phyloP scores from a whole-genome alignment of 805 yeast genomes.

The Ogataea haglerorum region DNA sequence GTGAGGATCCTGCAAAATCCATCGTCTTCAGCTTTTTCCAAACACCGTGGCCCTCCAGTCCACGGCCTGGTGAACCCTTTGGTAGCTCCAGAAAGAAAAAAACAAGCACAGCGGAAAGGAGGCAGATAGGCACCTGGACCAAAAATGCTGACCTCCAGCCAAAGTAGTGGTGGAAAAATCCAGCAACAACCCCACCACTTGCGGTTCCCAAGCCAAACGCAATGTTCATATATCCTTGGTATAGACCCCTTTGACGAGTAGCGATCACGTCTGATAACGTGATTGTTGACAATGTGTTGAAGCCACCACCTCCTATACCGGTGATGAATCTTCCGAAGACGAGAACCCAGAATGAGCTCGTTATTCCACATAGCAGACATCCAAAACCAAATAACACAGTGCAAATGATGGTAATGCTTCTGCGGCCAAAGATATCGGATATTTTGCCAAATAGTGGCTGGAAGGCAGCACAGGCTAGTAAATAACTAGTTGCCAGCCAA shows the following conservation, averaged over 20 bases:
- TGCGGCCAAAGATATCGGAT: conserved; percentile 53
- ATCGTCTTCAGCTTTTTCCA: conserved; percentile 52
- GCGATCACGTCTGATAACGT: conserved; percentile 75
- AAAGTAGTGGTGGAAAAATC: conserved; percentile 45
- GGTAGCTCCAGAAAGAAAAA: conserved; percentile 38
- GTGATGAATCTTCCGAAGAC: conserved; percentile 64
- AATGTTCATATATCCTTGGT: conserved; percentile 79
- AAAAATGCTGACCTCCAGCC: conserved; percentile 70
- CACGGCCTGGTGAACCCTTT: conserved; percentile 48
- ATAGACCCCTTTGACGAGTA: conserved; percentile 71
- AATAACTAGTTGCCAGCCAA: conserved; percentile 42
- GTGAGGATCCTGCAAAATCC: conserved; percentile 62
- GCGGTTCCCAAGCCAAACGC: conserved; percentile 76
- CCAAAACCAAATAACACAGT: conserved; percentile 36
- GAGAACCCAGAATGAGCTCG: conserved; percentile 40
- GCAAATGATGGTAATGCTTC: conserved; percentile 34
- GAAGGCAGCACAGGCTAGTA: conserved; percentile 44
- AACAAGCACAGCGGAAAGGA: conserved; percentile 39
- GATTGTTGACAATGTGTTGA: conserved; percentile 70
- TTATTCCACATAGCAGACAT: conserved; percentile 41
- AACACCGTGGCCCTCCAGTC: conserved; percentile 42
- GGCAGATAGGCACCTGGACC: conserved; percentile 50
- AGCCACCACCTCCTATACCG: conserved; percentile 58
- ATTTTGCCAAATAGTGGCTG: conserved; percentile 55
- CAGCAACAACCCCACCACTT: conserved; percentile 65